Base-by-base conservation (phyloP, 306 rosid species). In the peach (Prunus persica) region DNA sequence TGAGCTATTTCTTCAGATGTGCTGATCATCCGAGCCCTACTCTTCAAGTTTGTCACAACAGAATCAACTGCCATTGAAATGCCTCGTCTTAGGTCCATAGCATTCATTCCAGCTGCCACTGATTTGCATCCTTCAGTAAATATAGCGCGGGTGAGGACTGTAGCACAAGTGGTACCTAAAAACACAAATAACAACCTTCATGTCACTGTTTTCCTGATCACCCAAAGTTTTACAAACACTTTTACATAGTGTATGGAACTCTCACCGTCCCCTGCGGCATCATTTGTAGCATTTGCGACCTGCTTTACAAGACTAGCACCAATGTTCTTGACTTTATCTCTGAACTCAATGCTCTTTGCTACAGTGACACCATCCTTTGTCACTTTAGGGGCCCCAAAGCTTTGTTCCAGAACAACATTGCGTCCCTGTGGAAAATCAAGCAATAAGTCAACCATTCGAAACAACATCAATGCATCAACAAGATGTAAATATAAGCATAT, bases 101-200 rank as follows among this genome's bases (percentile, higher is more conserved):
- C 87, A 78, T 84, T 87, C 85, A 87, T 76, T 60, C 88, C 87
- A 62, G 91, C 87, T 43, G 91, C 87, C 60, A 86, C 90, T 4
- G 90, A 86, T 78, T 86, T 86, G 82, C 90, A 86, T 68, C 90
- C 90, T 84, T 86, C 90, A 0, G 86, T 66, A 76, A 86, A 86
- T 79, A 86, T 86, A 11, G 88, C 88, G 5, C 86, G 87, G 22
- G 90, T 79, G 65, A 86, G 90, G 18, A 86, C 86, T 2, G 90
- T 86, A 12, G 90, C 90, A 81, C 90, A 86, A n/a, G 90, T 86
- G 68, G 90, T 86, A 43, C 90, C 90, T 86, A 84, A 71, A 84
- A 69, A 79, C 32, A 71, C 30, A 43, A 45, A 19, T 3, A 65
- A 72, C 18, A 46, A 28, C 57, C 45, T 71, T 47, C 62, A 25